These are phyloP conservation scores for Venturia nashicola DNA, from an alignment of 2,329 filamentous ascomycete species.

Conservation along the genomic window DNA sequence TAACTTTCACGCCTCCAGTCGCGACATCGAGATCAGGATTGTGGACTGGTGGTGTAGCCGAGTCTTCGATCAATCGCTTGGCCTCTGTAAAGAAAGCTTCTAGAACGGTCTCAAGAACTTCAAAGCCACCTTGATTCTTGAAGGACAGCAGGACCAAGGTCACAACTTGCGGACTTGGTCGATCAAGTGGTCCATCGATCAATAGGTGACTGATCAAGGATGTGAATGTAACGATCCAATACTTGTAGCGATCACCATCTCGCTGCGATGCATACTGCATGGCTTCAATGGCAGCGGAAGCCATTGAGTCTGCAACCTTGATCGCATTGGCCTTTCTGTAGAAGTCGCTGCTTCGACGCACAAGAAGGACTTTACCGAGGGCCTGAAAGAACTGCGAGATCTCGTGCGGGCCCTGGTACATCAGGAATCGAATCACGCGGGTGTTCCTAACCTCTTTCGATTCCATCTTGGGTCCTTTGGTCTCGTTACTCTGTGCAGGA, in stretches of 20 bases:
- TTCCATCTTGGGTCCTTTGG: conserved; percentile 11
- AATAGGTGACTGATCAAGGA: conserved; percentile 61
- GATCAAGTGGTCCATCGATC: conserved; percentile 43
- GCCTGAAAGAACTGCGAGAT: conserved; percentile 80
- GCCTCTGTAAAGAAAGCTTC: conserved; percentile 37
- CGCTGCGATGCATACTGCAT: conserved; percentile 40
- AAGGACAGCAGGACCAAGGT: conserved; percentile 78
- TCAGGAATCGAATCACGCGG: conserved; percentile 59
- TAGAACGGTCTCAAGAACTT: conserved; percentile 55
- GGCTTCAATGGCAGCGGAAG: conserved; percentile 56
- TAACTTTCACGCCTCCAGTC: conserved; percentile 61
- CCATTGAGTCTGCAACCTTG: conserved; percentile 55
- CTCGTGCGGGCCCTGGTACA: conserved; percentile 66
- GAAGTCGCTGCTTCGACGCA: conserved; percentile 55
- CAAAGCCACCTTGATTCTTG: conserved; percentile 67
- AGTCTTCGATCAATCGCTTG: conserved; percentile 16
- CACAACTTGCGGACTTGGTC: conserved; percentile 25
- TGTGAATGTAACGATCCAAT: conserved; percentile 71
- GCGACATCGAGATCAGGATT: conserved; percentile 31
- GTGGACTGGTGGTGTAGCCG: conserved; percentile 19
- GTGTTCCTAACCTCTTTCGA: conserved; percentile 57
- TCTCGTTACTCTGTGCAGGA: conserved; percentile 13
- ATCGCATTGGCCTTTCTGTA: conserved; percentile 49
- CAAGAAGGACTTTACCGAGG: conserved; percentile 68
- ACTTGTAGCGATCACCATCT: conserved; percentile 46